Base-by-base conservation (phyloP, 2,329 filamentous ascomycete species). In the Alternaria gaisen region DNA sequence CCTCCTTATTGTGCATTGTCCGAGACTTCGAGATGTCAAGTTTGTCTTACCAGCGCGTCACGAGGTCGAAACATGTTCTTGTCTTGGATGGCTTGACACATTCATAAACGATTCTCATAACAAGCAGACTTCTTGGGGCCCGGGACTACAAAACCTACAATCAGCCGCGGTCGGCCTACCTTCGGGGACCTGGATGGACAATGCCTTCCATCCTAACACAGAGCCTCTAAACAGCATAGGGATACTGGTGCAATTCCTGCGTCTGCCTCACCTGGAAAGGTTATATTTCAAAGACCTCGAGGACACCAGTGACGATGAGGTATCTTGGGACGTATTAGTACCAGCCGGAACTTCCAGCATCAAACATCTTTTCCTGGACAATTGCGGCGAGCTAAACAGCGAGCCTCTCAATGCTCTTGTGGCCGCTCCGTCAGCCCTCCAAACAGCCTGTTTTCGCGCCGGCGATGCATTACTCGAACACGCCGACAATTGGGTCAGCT, bases 351-450 rank as follows among this genome's bases (percentile, higher is more conserved):
- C 30, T 34, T 7, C 48, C 42, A 14, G 56, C 57, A n/a, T 61
- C 22, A 61, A 63, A 48, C 56, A 64, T 34, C 53, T 64, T 10
- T 66, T 58, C n/a, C 20, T 66, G 12, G 61, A 66, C n/a, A 52
- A 53, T 53, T 58, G 53, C 12, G 52, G 48, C 28, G 46, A 58
- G 12, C 5, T 56, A 14, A 7, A 14, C n/a, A 12, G 22, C 8
- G 3, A 57, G 2, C 24, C 54, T 24, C 36, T 18, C 1, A 16
- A 3, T 34, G 40, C 16, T 44, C 28, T 66, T 9, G 6, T 14
- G 3, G 32, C 50, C 34, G 60, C 36, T 3, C 47, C 55, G 14
- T 18, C 26, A 26, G 55, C 41, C 14, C 61, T 66, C 5, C 18
- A 50, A 16, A 60, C 58, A 34, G 57, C 48, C 20, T 55, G 55